Evolutionary conservation across 2,329 filamentous ascomycete species (phyloP).

Genomic region (Paradendryphiella salina): DNA sequence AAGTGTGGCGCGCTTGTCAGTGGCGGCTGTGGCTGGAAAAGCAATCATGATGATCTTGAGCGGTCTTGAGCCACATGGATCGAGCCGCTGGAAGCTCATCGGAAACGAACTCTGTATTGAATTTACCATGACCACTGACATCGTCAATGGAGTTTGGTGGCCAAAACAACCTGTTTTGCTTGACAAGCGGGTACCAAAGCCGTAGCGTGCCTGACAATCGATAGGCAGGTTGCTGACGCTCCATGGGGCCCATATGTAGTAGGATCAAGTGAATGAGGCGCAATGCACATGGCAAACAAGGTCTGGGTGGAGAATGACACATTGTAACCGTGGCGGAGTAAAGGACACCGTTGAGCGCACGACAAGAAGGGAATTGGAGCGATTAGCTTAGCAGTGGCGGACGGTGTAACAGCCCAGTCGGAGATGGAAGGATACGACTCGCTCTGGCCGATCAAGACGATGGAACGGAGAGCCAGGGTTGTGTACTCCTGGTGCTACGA

Average conservation of each 20-base stretch:
- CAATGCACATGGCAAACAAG: constrained; percentile 17
- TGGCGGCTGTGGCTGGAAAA: background rate
- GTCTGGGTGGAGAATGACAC: constrained; percentile 9
- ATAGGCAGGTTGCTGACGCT: constrained; percentile 3
- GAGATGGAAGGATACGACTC: background rate
- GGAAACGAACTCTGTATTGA: background rate
- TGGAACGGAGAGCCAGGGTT: background rate
- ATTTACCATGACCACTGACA: background rate
- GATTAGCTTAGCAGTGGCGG: constrained; percentile 8
- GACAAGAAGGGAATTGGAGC: background rate
- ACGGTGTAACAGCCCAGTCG: background rate
- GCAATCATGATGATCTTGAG: background rate
- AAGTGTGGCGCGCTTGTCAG: background rate
- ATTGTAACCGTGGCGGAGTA: constrained; percentile 11
- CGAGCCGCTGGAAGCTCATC: background rate
- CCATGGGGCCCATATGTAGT: constrained; percentile 1
- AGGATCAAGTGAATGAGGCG: constrained; percentile 8
- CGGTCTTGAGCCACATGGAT: background rate
- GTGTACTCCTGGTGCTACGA: background rate
- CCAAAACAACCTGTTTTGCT: background rate
- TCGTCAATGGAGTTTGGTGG: background rate
- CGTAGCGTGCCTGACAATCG: constrained; percentile 17
- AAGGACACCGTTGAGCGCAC: constrained; percentile 1
- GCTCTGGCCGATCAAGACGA: background rate
- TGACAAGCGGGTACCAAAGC: background rate